phyloP scores from a whole-genome alignment of 2,329 filamentous ascomycete genomes.

The Paecilomyces dactylethromorphus region DNA sequence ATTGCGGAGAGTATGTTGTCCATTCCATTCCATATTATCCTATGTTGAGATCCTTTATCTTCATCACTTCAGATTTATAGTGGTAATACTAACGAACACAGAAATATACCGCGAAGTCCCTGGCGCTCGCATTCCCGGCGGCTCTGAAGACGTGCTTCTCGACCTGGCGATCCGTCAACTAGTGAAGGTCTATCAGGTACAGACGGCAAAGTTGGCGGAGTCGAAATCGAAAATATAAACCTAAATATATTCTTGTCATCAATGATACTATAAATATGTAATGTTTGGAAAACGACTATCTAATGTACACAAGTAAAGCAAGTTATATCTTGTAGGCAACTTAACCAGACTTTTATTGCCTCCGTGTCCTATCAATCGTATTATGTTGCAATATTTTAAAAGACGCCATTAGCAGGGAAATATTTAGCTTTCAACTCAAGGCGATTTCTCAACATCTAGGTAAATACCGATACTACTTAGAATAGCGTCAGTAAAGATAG shows the following conservation, averaged over 20 bases:
- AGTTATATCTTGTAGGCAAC: not conserved
- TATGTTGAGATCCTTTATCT: not conserved
- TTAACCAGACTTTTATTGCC: too few relatives aligned
- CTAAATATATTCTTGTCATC: conserved; percentile 1
- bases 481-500: too few relatives aligned
- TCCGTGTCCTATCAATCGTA: too few relatives aligned
- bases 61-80: conserved; percentile 13
- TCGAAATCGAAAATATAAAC: conserved; percentile 11
- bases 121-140: conserved; percentile 57
- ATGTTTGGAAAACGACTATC: not conserved
- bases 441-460: too few relatives aligned
- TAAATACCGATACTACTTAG: too few relatives aligned
- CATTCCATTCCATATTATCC: conserved; percentile 3
- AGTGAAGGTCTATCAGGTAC: conserved; percentile 56
- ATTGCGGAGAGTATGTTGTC: conserved; percentile 57
- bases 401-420: too few relatives aligned
- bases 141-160: conserved; percentile 66
- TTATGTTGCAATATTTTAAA: too few relatives aligned
- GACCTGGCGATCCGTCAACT: conserved; percentile 64
- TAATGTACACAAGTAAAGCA: too few relatives aligned
- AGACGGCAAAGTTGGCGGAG: conserved; percentile 23
- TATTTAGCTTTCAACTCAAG: too few relatives aligned
- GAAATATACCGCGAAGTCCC: conserved; percentile 60
- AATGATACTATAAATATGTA: not conserved
- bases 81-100: conserved; percentile 24